Conservation (phyloP, 805 yeast genomes). For the Yamadazyma laniorum region DNA sequence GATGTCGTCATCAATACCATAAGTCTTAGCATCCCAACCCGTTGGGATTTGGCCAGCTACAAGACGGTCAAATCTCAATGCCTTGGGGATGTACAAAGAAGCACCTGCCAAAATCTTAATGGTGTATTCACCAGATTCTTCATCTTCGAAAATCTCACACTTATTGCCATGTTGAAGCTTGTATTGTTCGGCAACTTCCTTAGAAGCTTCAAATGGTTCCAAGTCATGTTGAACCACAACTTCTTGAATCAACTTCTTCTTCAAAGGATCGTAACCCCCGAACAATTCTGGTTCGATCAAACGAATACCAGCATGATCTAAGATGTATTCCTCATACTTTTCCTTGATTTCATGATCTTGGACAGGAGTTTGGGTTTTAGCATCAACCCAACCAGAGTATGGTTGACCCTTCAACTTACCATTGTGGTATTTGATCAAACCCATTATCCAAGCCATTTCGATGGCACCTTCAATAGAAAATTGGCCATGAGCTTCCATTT, state of each 20-base stretch:
- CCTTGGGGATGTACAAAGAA: conserved; percentile 85
- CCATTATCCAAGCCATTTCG: conserved; percentile 99
- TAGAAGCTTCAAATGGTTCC: conserved; percentile 92
- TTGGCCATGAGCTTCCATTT: conserved; percentile 94
- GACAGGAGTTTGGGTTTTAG: conserved; percentile 87
- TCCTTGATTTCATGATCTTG: conserved; percentile 92
- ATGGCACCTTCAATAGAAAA: conserved; percentile 96
- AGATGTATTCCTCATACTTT: conserved; percentile 84
- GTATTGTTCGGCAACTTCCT: conserved; percentile 94
- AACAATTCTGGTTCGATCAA: conserved; percentile 94
- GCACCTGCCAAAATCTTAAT: conserved; percentile 94
- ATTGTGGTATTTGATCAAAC: conserved; percentile 90
- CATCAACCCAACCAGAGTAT: conserved; percentile 96
- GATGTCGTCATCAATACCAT: conserved; percentile 93
- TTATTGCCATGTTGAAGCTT: conserved; percentile 90
- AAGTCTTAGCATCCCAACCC: conserved; percentile 95
- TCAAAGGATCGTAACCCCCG: conserved; percentile 89
- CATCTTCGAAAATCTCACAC: conserved; percentile 86
- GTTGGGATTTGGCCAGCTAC: conserved; percentile 95
- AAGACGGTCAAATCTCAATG: conserved; percentile 68
- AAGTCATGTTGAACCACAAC: conserved; percentile 94
- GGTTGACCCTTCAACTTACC: conserved; percentile 87
- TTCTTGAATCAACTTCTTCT: conserved; percentile 92
- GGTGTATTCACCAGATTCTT: conserved; percentile 88
- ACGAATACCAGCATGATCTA: conserved; percentile 95